A percentile compares a stretch with the other conserved stretches of the same genome.
These are phyloP conservation scores for Yamadazyma phyllophila DNA, from an alignment of 805 yeast genomes.

Conservation along the genomic window DNA sequence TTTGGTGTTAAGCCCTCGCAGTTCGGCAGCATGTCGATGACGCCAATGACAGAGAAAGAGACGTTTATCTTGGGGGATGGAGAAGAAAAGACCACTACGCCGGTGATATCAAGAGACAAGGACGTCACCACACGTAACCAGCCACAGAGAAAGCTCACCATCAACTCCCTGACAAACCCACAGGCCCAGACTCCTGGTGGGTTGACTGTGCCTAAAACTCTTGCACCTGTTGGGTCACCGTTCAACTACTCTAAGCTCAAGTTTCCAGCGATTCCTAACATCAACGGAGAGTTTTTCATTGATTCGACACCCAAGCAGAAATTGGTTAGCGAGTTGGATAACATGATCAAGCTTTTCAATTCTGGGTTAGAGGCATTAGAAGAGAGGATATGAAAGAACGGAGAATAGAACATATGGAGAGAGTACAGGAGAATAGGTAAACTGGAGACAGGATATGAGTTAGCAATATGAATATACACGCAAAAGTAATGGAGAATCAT, in stretches of 20 bases:
- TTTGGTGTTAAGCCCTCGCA: slow-evolving; percentile 61
- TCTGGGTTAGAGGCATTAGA: slow-evolving; percentile 43
- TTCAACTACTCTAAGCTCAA: slow-evolving; percentile 8
- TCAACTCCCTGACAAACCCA: too few relatives aligned
- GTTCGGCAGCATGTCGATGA: slow-evolving; percentile 65
- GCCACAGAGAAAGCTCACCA: slow-evolving; percentile 14
- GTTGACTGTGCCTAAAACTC: slow-evolving; percentile 1
- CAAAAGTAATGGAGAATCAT: too few relatives aligned
- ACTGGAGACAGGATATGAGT: too few relatives aligned
- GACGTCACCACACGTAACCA: neutral
- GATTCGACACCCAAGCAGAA: slow-evolving; percentile 37
- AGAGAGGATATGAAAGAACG: slow-evolving; percentile 15
- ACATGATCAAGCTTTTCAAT: slow-evolving; percentile 35
- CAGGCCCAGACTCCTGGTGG: slow-evolving; percentile 1
- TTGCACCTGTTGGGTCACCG: slow-evolving; percentile 4
- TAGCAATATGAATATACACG: too few relatives aligned
- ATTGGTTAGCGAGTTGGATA: slow-evolving; percentile 36
- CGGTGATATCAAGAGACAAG: slow-evolving; percentile 13
- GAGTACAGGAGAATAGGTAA: too few relatives aligned
- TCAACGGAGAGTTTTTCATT: slow-evolving; percentile 36
- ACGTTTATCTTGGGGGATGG: slow-evolving; percentile 11
- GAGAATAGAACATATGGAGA: too few relatives aligned
- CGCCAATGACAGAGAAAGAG: slow-evolving; percentile 70
- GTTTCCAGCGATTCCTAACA: slow-evolving; percentile 37
- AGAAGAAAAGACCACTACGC: slow-evolving; percentile 9